A percentile compares a stretch with the other conserved stretches of the same genome.
Evolutionary conservation across 2,329 filamentous ascomycete genomes (phyloP).

Genomic region (Trichoderma sp.): DNA sequence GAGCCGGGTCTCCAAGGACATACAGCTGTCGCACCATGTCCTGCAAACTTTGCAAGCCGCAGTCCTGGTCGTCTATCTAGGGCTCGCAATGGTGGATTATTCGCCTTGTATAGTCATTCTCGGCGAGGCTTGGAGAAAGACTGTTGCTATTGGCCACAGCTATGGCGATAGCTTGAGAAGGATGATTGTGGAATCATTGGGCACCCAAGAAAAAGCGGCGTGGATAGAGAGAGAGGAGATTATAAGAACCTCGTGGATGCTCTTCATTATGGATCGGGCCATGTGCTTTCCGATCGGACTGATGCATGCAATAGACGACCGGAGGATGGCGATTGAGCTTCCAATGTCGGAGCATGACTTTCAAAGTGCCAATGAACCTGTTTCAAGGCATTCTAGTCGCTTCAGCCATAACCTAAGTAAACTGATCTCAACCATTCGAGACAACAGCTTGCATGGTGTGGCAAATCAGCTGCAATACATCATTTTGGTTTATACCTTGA

Average conservation of each 20-base stretch:
- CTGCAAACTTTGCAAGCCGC: constrained; percentile 31
- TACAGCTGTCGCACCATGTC: constrained; percentile 26
- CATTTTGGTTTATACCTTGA: constrained; percentile 29
- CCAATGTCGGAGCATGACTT: constrained; percentile 30
- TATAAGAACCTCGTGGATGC: constrained; percentile 30
- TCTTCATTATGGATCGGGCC: constrained; percentile 32
- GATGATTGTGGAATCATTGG: constrained; percentile 23
- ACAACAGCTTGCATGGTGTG: constrained; percentile 17
- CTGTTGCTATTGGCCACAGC: constrained; percentile 29
- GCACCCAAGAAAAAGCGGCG: not conserved
- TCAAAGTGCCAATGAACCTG: constrained; percentile 21
- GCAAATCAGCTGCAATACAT: constrained; percentile 30
- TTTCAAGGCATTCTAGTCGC: not conserved
- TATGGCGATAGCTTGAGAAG: constrained; percentile 22
- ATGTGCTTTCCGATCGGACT: constrained; percentile 33
- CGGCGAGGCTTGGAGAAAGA: constrained; percentile 33
- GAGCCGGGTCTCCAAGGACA: constrained; percentile 25
- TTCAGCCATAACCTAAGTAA: constrained; percentile 27
- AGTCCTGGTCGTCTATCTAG: constrained; percentile 30
- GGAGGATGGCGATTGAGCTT: constrained; percentile 29
- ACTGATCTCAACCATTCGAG: constrained; percentile 28
- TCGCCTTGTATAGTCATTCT: constrained; percentile 29
- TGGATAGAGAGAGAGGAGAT: constrained; percentile 32
- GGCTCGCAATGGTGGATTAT: constrained; percentile 29
- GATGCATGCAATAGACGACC: constrained; percentile 32